phyloP scores from a whole-genome alignment of 257 asterid genomes.

The Solanum piurae region DNA sequence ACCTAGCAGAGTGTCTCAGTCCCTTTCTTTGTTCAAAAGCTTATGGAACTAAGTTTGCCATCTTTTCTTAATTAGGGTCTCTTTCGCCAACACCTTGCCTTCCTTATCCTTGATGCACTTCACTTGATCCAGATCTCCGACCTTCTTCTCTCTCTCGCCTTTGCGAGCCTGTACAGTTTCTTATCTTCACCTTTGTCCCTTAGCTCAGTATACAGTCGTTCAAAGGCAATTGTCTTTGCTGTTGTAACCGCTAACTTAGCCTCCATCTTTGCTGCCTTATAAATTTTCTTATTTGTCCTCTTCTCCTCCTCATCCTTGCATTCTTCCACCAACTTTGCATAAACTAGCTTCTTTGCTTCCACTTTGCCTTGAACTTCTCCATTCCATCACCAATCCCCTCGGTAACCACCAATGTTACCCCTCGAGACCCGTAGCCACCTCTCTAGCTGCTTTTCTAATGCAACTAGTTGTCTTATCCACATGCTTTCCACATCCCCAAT shows the following conservation, averaged over 20 bases:
- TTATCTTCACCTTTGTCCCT: not conserved
- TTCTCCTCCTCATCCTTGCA: not conserved
- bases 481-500: not conserved
- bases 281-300: not conserved
- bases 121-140: not conserved
- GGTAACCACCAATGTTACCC: not conserved
- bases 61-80: not conserved
- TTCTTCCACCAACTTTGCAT: not conserved
- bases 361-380: not conserved
- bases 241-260: not conserved
- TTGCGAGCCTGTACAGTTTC: not conserved
- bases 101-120: not conserved
- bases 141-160: not conserved
- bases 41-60: not conserved
- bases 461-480: not conserved
- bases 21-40: not conserved
- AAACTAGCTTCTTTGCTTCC: not conserved
- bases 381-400: not conserved
- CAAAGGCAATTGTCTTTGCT: not conserved
- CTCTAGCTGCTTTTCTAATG: not conserved
- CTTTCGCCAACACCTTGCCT: not conserved
- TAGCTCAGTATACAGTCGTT: not conserved
- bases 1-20: not conserved
- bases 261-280: not conserved
- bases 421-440: not conserved